phyloP scores from a whole-genome alignment of 2,329 filamentous ascomycete genomes.

The Fusarium haematococcum region DNA sequence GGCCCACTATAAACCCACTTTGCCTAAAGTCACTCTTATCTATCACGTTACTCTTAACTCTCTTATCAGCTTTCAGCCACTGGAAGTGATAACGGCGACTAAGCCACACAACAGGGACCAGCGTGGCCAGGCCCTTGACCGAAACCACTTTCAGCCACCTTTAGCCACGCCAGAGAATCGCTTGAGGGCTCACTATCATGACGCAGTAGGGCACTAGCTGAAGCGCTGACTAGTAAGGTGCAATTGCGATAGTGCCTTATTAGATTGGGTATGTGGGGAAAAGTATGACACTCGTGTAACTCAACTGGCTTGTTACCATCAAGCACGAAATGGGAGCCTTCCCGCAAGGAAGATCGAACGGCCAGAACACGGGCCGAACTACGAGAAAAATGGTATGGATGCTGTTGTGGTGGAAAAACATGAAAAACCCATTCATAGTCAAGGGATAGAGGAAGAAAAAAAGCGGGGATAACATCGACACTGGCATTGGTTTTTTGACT shows the following conservation, averaged over 20 bases:
- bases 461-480: background rate
- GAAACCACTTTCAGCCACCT: background rate
- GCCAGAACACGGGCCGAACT: accelerated
- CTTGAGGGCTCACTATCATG: too few relatives aligned
- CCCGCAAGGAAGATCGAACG: background rate
- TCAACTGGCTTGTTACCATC: background rate
- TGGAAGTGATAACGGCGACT: background rate
- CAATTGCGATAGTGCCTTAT: background rate
- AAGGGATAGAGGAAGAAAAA: background rate
- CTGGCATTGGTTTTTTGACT: background rate
- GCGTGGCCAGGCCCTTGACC: background rate
- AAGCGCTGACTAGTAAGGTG: accelerated
- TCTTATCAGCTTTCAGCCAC: background rate
- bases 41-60: background rate
- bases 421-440: background rate
- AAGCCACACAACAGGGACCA: background rate
- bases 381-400: background rate
- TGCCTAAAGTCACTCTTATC: background rate
- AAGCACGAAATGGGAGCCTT: background rate
- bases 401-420: background rate
- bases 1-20: background rate
- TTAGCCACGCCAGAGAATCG: background rate
- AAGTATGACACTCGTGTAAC: background rate
- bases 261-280: background rate
- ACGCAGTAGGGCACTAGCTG: background rate